phyloP scores from a whole-genome alignment of 2,329 filamentous ascomycete genomes.

The Ascochyta clinopodiicola region DNA sequence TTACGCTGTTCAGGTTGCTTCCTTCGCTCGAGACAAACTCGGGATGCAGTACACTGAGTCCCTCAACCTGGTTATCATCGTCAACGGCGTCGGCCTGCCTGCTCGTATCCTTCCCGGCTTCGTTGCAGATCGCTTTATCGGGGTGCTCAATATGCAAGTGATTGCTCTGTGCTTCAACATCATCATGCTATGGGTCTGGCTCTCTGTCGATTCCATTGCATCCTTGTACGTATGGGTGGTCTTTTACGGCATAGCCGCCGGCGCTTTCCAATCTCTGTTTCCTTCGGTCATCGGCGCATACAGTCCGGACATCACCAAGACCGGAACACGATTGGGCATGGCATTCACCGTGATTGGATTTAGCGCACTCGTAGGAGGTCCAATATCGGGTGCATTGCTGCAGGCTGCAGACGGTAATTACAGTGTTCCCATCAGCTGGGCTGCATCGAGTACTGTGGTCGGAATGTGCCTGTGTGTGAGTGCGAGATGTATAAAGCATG shows the following conservation, averaged over 20 bases:
- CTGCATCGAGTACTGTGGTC: slow-evolving; percentile 23
- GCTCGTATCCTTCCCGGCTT: slow-evolving; percentile 61
- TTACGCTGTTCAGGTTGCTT: slow-evolving; percentile 35
- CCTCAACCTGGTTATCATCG: slow-evolving; percentile 62
- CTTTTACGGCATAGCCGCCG: slow-evolving; percentile 69
- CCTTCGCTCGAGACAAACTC: slow-evolving; percentile 50
- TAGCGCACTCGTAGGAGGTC: slow-evolving; percentile 60
- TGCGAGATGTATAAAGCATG: slow-evolving; percentile 33
- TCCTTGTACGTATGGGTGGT: slow-evolving; percentile 68
- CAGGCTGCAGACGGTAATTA: slow-evolving; percentile 48
- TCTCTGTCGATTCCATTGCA: slow-evolving; percentile 57
- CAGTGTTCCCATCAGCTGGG: slow-evolving; percentile 30
- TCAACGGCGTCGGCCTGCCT: slow-evolving; percentile 63
- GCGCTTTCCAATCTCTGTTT: slow-evolving; percentile 43
- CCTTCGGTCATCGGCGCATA: slow-evolving; percentile 51
- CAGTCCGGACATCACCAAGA: slow-evolving; percentile 34
- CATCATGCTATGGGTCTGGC: slow-evolving; percentile 63
- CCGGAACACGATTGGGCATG: slow-evolving; percentile 60
- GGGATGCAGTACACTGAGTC: slow-evolving; percentile 58
- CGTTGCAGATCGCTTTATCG: slow-evolving; percentile 61
- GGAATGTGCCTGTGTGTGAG: slow-evolving; percentile 22
- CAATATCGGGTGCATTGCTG: slow-evolving; percentile 61
- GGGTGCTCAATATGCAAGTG: slow-evolving; percentile 67
- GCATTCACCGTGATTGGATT: slow-evolving; percentile 58
- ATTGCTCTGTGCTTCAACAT: slow-evolving; percentile 55